These are phyloP conservation scores for Tuber aestivum DNA, from an alignment of 495 filamentous ascomycete genomes.

Conservation along the genomic window DNA sequence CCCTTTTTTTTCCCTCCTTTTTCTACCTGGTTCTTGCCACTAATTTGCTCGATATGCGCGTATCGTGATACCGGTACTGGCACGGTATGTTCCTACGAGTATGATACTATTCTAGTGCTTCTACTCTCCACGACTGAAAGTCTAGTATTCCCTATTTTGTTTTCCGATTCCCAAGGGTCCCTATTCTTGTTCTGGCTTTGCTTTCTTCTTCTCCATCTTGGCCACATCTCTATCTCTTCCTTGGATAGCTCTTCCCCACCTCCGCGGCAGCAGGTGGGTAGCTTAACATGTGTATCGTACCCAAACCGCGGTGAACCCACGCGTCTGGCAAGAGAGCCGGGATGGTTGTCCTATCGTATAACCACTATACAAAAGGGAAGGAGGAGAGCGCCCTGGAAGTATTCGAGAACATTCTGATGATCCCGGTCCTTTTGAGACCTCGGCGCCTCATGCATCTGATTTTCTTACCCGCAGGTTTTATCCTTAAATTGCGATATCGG, in stretches of 20 bases:
- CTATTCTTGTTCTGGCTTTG: neutral
- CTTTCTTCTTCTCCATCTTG: neutral
- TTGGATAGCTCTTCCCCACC: neutral
- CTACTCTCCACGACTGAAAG: neutral
- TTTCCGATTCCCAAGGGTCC: neutral
- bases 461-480: constrained; percentile 26
- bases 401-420: constrained; percentile 31
- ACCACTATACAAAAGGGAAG: neutral
- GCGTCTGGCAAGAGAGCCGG: neutral
- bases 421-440: constrained; percentile 23
- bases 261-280: neutral
- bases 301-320: neutral
- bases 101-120: neutral
- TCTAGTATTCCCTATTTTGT: neutral
- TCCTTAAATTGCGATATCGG: neutral
- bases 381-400: constrained; percentile 20
- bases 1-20: neutral
- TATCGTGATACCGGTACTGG: neutral
- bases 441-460: constrained; percentile 38
- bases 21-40: neutral
- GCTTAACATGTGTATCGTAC: neutral
- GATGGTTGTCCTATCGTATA: neutral
- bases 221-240: neutral
- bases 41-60: neutral
- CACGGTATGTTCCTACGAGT: neutral